Percentiles rank a stretch among this genome's conserved stretches.
phyloP scores from a whole-genome alignment of 345 rosid genomes.

The Erysimum cheiranthoides region DNA sequence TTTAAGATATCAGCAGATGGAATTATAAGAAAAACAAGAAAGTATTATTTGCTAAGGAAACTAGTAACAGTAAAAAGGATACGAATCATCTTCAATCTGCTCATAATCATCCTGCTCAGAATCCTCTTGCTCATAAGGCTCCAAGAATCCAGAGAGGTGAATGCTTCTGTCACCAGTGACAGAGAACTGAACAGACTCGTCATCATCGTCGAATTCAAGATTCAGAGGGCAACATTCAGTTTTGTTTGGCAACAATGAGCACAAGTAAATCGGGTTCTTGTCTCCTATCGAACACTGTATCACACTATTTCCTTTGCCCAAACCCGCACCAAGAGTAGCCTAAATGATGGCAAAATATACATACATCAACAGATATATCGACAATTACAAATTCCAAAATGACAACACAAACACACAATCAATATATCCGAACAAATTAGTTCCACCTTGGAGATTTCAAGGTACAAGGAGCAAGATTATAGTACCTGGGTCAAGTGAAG shows the following conservation, averaged over 20 bases:
- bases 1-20: conserved; percentile 20
- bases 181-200: conserved; percentile 74
- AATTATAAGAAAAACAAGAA: background rate
- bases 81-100: conserved; percentile 70
- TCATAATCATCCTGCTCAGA: conserved; percentile 27
- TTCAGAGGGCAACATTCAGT: conserved; percentile 73
- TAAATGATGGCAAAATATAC: conserved; percentile 35
- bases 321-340: conserved; percentile 94
- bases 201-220: conserved; percentile 76
- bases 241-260: conserved; percentile 76
- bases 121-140: conserved; percentile 53
- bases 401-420: background rate
- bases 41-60: background rate
- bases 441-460: background rate
- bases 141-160: conserved; percentile 85
- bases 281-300: conserved; percentile 78
- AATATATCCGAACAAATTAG: background rate
- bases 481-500: conserved; percentile 85
- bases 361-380: conserved; percentile 2
- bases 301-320: conserved; percentile 61
- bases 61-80: conserved; percentile 55
- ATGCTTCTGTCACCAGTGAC: conserved; percentile 80
- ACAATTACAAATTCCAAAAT: background rate
- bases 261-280: conserved; percentile 66
- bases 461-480: background rate